Percentiles rank a stretch among this genome's conserved stretches.
These are phyloP conservation scores for Cladosporium sp. DNA, from an alignment of 2,329 filamentous ascomycete species.

Conservation along the genomic window DNA sequence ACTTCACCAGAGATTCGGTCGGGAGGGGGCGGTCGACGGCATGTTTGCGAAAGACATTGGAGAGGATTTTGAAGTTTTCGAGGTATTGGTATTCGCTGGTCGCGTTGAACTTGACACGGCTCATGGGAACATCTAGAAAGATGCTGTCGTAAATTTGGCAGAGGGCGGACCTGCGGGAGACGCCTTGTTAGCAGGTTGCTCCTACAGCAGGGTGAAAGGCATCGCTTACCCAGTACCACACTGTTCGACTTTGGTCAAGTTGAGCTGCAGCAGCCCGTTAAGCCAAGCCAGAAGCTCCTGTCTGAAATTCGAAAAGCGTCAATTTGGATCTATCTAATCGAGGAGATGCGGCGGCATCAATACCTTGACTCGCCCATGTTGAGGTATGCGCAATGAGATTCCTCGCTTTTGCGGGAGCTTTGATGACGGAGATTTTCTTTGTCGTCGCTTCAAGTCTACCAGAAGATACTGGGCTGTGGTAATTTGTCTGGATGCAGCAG, in stretches of 20 bases:
- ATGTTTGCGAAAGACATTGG: slow-evolving; percentile 82
- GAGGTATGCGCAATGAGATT: slow-evolving; percentile 1
- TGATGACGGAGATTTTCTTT: no score
- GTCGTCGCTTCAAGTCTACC: no score
- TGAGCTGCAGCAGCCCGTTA: slow-evolving; percentile 95
- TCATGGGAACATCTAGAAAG: slow-evolving; percentile 92
- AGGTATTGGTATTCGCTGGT: slow-evolving; percentile 96
- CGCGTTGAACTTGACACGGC: slow-evolving; percentile 95
- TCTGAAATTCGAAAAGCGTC: slow-evolving; percentile 50
- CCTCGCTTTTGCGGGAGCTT: not conserved
- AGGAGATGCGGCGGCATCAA: not conserved
- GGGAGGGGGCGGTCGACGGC: slow-evolving; percentile 83
- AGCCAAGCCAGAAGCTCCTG: slow-evolving; percentile 96
- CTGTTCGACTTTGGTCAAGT: slow-evolving; percentile 97
- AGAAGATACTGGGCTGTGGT: no score
- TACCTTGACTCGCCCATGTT: slow-evolving; percentile 25
- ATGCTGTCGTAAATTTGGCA: slow-evolving; percentile 99
- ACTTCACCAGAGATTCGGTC: slow-evolving; percentile 85
- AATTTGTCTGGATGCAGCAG: no score
- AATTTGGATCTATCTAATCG: slow-evolving; percentile 6
- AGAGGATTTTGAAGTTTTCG: slow-evolving; percentile 96
- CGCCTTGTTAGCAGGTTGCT: slow-evolving; percentile 8
- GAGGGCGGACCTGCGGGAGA: slow-evolving; percentile 66
- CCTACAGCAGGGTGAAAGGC: slow-evolving; percentile 12
- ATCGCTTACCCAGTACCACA: slow-evolving; percentile 84